These are phyloP conservation scores for Leccinum broughii DNA, from an alignment of 768 basidiomycete genomes.

Conservation along the genomic window DNA sequence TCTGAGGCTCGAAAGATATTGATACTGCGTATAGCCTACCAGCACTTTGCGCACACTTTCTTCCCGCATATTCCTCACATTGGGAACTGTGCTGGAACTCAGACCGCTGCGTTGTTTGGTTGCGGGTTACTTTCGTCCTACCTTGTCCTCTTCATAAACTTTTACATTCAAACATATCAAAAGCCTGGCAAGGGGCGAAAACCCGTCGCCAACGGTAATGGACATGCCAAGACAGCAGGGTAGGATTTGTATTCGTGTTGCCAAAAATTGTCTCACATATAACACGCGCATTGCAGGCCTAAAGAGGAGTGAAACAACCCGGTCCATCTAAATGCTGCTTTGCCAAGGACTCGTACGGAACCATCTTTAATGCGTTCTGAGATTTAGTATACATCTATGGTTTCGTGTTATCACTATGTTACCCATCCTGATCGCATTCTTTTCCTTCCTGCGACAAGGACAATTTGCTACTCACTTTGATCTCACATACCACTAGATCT, in stretches of 20 bases:
- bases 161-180: conserved; percentile 85
- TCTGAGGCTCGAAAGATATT: conserved; percentile 6
- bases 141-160: conserved; percentile 94
- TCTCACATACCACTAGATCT: conserved; percentile 13
- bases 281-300: conserved; percentile 23
- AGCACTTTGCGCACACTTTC: conserved; percentile 72
- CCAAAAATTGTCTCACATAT: not conserved
- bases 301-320: conserved; percentile 34
- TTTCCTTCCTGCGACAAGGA: conserved; percentile 14
- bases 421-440: conserved; percentile 14
- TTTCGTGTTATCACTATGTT: conserved; percentile 19
- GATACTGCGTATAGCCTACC: conserved; percentile 54
- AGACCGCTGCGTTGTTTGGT: conserved; percentile 85
- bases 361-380: conserved; percentile 15
- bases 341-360: not conserved
- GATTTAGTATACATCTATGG: conserved; percentile 13
- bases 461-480: conserved; percentile 16
- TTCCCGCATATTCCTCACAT: conserved; percentile 65
- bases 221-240: conserved; percentile 41
- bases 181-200: conserved; percentile 48
- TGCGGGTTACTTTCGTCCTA: conserved; percentile 88
- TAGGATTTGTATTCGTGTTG: conserved; percentile 15
- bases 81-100: conserved; percentile 86
- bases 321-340: not conserved
- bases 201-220: conserved; percentile 42